A percentile compares a stretch with the other conserved stretches of the same genome.
Conservation (phyloP, 2,329 filamentous ascomycete genomes). For the Boeremia lycopersici region DNA sequence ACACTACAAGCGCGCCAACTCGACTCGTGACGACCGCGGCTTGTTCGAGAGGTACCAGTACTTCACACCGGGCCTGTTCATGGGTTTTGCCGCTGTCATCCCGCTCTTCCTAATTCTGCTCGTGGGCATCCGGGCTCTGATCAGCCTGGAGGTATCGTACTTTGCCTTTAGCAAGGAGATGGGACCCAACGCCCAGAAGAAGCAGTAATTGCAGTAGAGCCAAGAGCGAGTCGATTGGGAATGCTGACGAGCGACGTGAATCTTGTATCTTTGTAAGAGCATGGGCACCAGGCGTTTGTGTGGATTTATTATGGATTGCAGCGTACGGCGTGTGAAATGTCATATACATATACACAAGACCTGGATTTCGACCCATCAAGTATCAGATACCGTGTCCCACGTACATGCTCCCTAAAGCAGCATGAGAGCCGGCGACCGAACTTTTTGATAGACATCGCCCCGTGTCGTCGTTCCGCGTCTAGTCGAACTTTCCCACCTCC, state of each 20-base stretch:
- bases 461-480: background rate
- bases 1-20: slow-evolving; percentile 32
- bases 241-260: slow-evolving; percentile 9
- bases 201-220: slow-evolving; percentile 54
- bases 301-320: slow-evolving; percentile 4
- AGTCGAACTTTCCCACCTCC: slow-evolving; percentile 17
- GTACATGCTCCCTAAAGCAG: too few species aligned
- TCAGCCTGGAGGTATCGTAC: slow-evolving; percentile 86
- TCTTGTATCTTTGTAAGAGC: slow-evolving; percentile 21
- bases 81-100: slow-evolving; percentile 74
- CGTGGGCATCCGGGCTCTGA: slow-evolving; percentile 76
- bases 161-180: slow-evolving; percentile 97
- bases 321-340: slow-evolving; percentile 1
- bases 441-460: too few species aligned
- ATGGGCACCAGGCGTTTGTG: slow-evolving; percentile 24
- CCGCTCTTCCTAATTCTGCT: slow-evolving; percentile 78
- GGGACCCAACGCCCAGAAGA: slow-evolving; percentile 87
- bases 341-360: slow-evolving; percentile 3
- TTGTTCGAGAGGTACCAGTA: slow-evolving; percentile 95
- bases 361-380: background rate
- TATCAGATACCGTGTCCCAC: background rate
- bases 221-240: background rate
- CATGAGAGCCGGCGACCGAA: too few species aligned
- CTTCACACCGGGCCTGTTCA: slow-evolving; percentile 90
- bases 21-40: slow-evolving; percentile 31